Base-by-base conservation (phyloP, 345 rosid genomes). In the Punica granatum region DNA sequence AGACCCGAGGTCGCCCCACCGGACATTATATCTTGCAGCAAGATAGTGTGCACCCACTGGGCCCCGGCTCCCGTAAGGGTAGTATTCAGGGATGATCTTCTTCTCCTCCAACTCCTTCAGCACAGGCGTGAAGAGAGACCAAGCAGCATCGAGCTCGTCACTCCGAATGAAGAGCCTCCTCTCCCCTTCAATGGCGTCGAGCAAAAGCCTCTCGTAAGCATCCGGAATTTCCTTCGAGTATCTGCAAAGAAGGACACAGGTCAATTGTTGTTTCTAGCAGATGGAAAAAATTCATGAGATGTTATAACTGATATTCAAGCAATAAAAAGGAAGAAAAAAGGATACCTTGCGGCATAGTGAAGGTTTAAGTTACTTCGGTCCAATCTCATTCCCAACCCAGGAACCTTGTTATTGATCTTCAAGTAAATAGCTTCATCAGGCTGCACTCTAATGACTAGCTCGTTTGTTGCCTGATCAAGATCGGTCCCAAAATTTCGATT, bases 11-110 rank as follows among this genome's bases (percentile, higher is more conserved):
- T 91, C 99, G 16, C 97, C 99, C 99, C 99, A 94, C 53, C 82
- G 86, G 60, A 94, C 97, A 16, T 89, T 89, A 82, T 94, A 82
- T 76, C 82, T 84, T 37, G 99, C 99, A 7, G 99, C 95, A 49
- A 94, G 97, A 75, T 94, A 94, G 76, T 94, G 99, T 65, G 99
- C 99, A 60, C 98, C 99, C 0, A 91, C 98, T 18, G 99, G 98
- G 67, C 99, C 99, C 46, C 99, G 91, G 72, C 98, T 94, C n/a
- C 99, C 97, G 14, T 89, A 86, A 58, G 99, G 99, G 71, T 94
- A 94, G 80, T 84, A 85, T 73, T 94, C 99, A 0, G 99, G 99
- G 48, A 78, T 73, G 30, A 82, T 80, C 80, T 82, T 86, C 72
- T 85, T 91, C 84, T 83, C 92, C 74, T 94, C 98, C 33, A 89